These are phyloP conservation scores for Pseudonitzschia pungens DNA, from an alignment of 108 stramenopile genomes.

Conservation along the genomic window DNA sequence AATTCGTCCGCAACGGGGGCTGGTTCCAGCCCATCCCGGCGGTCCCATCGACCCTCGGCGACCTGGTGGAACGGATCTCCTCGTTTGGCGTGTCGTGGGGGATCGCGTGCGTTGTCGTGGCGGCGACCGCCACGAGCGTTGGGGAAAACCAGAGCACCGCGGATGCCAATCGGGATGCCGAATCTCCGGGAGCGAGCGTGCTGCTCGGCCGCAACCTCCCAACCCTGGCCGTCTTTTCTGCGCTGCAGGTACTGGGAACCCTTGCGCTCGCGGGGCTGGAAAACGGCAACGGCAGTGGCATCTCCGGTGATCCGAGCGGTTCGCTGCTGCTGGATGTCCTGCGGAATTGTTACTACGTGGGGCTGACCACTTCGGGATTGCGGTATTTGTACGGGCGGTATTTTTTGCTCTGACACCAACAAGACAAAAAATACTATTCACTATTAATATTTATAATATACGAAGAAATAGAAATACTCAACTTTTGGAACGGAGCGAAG, in stretches of 20 bases:
- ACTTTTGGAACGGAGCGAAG: too few species aligned
- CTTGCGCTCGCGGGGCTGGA: not conserved
- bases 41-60: constrained; percentile 30
- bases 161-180: not conserved
- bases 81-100: constrained; percentile 7
- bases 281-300: not conserved
- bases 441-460: too few species aligned
- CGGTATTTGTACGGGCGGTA: constrained; percentile 22
- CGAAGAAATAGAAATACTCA: too few species aligned
- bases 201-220: not conserved
- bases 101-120: not conserved
- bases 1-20: constrained; percentile 57
- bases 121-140: not conserved
- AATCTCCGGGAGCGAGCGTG: not conserved
- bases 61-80: constrained; percentile 29
- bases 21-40: constrained; percentile 60
- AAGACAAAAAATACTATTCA: not conserved
- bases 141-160: not conserved
- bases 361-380: constrained; percentile 10
- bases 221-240: constrained; percentile 7
- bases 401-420: not conserved
- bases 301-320: not conserved
- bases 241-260: constrained; percentile 1
- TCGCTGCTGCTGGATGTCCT: not conserved
- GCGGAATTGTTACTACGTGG: constrained; percentile 33